These are phyloP conservation scores for Nemania sp. DNA, from an alignment of 2,329 filamentous ascomycete species.

Conservation along the genomic window DNA sequence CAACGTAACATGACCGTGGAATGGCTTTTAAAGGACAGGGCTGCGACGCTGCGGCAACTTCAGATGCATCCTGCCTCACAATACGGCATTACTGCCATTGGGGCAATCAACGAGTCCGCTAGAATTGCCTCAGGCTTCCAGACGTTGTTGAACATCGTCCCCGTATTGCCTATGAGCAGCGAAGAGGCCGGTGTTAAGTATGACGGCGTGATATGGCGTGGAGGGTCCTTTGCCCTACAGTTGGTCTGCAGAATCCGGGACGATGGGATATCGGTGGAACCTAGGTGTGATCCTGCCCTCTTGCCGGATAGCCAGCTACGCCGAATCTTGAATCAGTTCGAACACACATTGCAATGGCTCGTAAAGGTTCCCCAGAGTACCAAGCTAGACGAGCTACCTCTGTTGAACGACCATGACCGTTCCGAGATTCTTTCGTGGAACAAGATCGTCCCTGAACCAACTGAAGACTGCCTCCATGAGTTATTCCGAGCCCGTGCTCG, in stretches of 20 bases:
- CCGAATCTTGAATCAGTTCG: constrained; percentile 19
- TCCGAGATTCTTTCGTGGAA: constrained; percentile 19
- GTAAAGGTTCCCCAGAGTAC: constrained; percentile 3
- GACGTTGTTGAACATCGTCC: constrained; percentile 21
- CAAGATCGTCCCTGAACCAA: neutral
- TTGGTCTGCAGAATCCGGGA: constrained; percentile 11
- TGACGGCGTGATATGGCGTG: constrained; percentile 1
- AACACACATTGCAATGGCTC: constrained; percentile 11
- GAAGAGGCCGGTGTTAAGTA: constrained; percentile 2
- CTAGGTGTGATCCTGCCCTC: constrained; percentile 5
- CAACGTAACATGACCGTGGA: constrained; percentile 16
- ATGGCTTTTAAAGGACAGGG: constrained; percentile 22
- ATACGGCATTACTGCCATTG: constrained; percentile 14
- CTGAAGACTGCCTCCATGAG: constrained; percentile 11
- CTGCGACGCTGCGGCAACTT: constrained; percentile 12
- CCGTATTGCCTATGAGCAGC: neutral
- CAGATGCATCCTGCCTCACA: constrained; percentile 13
- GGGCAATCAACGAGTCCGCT: constrained; percentile 17
- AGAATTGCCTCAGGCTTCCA: constrained; percentile 16
- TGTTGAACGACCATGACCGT: constrained; percentile 13
- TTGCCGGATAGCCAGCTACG: constrained; percentile 6
- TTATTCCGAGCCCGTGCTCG: constrained; percentile 12
- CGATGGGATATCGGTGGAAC: constrained; percentile 8
- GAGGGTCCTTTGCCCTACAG: constrained; percentile 6
- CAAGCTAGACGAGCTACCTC: constrained; percentile 11